Evolutionary conservation across 2,329 filamentous ascomycete genomes (phyloP), one percentile per base, ranked within the genome.

Genomic region (Hypoxylon sp.): DNA sequence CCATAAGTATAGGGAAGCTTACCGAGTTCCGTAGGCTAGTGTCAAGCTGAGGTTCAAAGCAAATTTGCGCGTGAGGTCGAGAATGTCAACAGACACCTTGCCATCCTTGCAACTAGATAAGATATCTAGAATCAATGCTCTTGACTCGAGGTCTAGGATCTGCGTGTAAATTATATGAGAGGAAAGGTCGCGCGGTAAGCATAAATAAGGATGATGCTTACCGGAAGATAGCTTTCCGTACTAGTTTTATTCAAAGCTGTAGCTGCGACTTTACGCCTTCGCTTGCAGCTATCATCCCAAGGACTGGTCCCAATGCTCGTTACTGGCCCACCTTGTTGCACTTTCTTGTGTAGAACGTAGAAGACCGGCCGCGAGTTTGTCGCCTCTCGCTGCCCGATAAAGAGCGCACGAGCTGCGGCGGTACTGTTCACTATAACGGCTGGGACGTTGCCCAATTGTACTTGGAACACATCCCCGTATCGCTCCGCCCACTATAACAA

Each of bases 401-500:
- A 91, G 5, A 92, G 81, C 59, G 85, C 83, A 58, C 85, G 86
- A 26, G 91, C 88, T 0, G 88, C 89, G 44, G 90, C 88, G 74
- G 90, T 91, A 8, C 84, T 87, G 75, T 91, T 92, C 51, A 89
- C 89, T 66, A 91, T 90, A 1, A 92, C 84, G 62, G 90, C 89
- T 66, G 90, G 84, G 80, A 89, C 80, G 78, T 78, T 79, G 11
- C 78, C 78, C 13, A 79, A 71, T 61, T 78, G 77, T 14, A 79
- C 77, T 64, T 79, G 77, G 61, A 78, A 79, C 1, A 79, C 77
- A 13, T 76, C 73, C 2, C 77, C 78, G 33, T 77, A 78, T 5
- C 57, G 66, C 13, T 65, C 61, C 1, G 77, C 71, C 78, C 78
- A 79, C 52, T 70, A 17, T 37, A n/a, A 17, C 33, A 5, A 11